Evolutionary conservation across 805 yeast genomes (phyloP), one percentile per base, ranked within the genome.

Genomic region (Allodekkera sacchari): DNA sequence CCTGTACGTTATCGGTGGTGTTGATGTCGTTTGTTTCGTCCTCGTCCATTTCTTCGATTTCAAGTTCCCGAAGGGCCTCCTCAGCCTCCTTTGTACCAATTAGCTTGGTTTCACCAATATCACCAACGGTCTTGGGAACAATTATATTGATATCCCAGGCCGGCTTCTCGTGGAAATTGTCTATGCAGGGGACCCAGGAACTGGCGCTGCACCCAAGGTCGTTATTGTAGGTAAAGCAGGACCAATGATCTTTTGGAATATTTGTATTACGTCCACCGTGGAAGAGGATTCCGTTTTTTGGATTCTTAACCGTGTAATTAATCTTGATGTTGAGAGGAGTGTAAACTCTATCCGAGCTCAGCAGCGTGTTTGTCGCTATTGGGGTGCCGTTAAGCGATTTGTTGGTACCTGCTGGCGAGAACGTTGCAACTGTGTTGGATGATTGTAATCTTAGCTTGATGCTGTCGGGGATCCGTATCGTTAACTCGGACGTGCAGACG

Each of bases 111-210:
- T 58, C 59, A 1, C 74, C 80, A 20, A 88, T 73, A 50, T 83
- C 88, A 23, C 74, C 73, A 1, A 88, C 66, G 0, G 89, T 77
- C 45, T 83, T 71, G 0, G 96, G 95, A 3, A 85, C 76, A 38
- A 78, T 74, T n/a, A 92, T 63, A 48, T 84, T 94, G 7, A 92
- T 52, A 40, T 87, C 87, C 97, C 97, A 92, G 1, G 96, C 81
- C 26, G 83, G 80, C 39, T 84, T 72, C 45, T 87, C 96, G 71
- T 88, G 80, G 20, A 87, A 54, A 27, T 80, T 83, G 42, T 92
- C 96, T 5, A 92, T 68, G 51, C 98, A 92, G 0, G 99, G 99
- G 30, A 92, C 82, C 99, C 99, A 92, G n/a, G 87, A 80, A 3
- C 95, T 83, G 0, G 97, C 83, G 11, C 92, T 74, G 4, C 81